phyloP scores from a whole-genome alignment of 306 rosid species.

The Coriaria nepalensis region DNA sequence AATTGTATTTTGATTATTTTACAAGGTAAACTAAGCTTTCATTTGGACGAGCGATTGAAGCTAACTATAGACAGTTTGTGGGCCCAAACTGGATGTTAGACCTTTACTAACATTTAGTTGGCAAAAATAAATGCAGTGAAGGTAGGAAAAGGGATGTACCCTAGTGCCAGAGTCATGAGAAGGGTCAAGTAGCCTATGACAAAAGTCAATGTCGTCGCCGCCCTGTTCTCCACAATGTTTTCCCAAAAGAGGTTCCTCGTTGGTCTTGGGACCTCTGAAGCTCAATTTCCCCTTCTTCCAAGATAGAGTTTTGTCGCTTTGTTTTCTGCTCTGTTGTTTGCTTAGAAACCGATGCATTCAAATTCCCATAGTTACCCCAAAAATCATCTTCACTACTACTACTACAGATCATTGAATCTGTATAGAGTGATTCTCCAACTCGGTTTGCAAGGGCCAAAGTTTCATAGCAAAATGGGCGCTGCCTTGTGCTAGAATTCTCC shows the following conservation, averaged over 20 bases:
- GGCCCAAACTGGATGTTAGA: too few species aligned
- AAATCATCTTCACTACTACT: conserved; percentile 13
- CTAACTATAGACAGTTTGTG: too few species aligned
- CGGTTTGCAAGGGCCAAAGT: conserved; percentile 20
- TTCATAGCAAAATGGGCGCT: conserved; percentile 19
- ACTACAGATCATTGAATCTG: neutral
- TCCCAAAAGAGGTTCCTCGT: conserved; percentile 28
- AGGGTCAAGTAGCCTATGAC: conserved; percentile 24
- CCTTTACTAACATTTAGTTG: too few species aligned
- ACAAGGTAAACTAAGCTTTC: too few species aligned
- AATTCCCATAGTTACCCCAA: conserved; percentile 18
- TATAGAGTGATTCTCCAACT: conserved; percentile 12
- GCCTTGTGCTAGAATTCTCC: conserved; percentile 5
- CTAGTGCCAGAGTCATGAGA: conserved; percentile 13
- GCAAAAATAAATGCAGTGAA: too few species aligned
- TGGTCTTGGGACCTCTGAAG: conserved; percentile 18
- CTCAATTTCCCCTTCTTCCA: conserved; percentile 31
- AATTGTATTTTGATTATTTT: too few species aligned
- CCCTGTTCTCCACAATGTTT: conserved; percentile 28
- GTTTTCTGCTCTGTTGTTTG: conserved; percentile 6
- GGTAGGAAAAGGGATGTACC: conserved; percentile 8
- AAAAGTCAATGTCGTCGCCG: conserved; percentile 29
- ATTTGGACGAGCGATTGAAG: too few species aligned
- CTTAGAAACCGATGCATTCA: neutral
- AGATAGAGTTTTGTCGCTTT: conserved; percentile 11